Percentiles rank a stretch among this genome's conserved stretches.
Conservation (phyloP, 306 rosid species). For the Aeschynomene evenia region DNA sequence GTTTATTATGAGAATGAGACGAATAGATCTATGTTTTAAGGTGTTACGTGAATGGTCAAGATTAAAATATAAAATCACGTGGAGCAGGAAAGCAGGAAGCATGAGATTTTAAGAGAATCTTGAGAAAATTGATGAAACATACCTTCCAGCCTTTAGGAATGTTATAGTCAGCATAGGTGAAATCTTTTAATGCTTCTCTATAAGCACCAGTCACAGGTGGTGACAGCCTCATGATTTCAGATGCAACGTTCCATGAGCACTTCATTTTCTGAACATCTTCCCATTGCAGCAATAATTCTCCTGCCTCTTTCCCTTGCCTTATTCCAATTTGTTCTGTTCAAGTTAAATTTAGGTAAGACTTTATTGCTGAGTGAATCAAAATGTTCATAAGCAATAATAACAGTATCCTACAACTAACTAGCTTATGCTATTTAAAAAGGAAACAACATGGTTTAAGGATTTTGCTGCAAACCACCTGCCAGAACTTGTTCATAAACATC, state of each 20-base stretch:
- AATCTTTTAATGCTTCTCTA: constrained; percentile 43
- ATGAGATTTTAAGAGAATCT: too few relatives aligned
- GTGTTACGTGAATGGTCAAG: too few relatives aligned
- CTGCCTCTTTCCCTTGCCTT: constrained; percentile 39
- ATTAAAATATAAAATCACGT: too few relatives aligned
- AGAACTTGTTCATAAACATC: constrained; percentile 45
- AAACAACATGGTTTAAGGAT: neutral
- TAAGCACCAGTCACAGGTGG: constrained; percentile 57
- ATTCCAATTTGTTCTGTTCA: constrained; percentile 49
- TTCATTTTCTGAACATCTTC: constrained; percentile 63
- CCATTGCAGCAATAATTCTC: constrained; percentile 45
- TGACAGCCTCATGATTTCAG: constrained; percentile 46
- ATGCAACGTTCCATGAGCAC: constrained; percentile 54
- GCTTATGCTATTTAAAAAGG: neutral
- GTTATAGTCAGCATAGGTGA: constrained; percentile 51
- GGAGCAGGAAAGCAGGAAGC: too few relatives aligned
- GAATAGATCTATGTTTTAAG: too few relatives aligned
- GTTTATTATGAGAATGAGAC: too few relatives aligned
- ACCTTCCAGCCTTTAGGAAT: constrained; percentile 68
- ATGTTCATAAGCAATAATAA: neutral
- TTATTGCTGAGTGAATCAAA: neutral
- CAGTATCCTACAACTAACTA: neutral
- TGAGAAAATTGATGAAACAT: neutral
- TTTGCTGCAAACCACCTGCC: constrained; percentile 39
- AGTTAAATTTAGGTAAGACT: too few relatives aligned